Base-by-base conservation (phyloP, 2,329 filamentous ascomycete species). In the Neospermospora avenae region DNA sequence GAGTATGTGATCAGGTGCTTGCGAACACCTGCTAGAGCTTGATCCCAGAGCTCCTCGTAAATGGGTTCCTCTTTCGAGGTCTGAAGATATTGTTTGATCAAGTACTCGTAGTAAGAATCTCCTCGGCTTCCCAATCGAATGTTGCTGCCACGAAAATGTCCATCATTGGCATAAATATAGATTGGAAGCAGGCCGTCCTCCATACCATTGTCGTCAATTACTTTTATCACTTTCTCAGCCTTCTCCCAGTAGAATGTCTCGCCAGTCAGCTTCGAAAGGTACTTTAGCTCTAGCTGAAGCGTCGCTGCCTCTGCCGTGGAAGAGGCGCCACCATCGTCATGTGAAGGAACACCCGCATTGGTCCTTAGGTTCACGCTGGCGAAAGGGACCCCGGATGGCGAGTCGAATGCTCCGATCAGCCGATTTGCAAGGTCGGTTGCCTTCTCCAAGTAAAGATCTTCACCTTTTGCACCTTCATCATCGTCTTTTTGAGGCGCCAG, bases 101-200 rank as follows among this genome's bases (percentile, higher is more conserved):
- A 84, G 74, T 99, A 99, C 77, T 99, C 91, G 76, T 99, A 99
- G 77, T 98, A 99, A 51, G 93, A 97, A 77, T 99, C 95, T 48
- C 95, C 95, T 63, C 95, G 85, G 73, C 91, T 97, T 41, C 95
- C 95, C 22, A 98, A 81, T 18, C 95, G 89, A 70, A 99, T 93
- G 71, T 97, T 96, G 20, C 85, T 77, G 20, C 91, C 91, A 54
- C 85, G 83, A 76, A 98, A 99, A 56, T 85, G 78, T 59, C 95
- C 95, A 13, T 79, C 85, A 28, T 86, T 84, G 3, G 95, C 85
- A 72, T 91, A 87, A 67, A 99, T 88, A 75, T 89, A 98, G 70
- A 98, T 98, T 35, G 93, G 95, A 3, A 98, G 81, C 18, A 99
- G 83, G 0, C 93, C 93, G 71, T 93, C 93, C 72, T 87, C 78